Percentiles rank a stretch among this genome's conserved stretches.
These are phyloP conservation scores for Cymodocea nodosa DNA, from an alignment of 116 monocot genomes.

Conservation along the genomic window DNA sequence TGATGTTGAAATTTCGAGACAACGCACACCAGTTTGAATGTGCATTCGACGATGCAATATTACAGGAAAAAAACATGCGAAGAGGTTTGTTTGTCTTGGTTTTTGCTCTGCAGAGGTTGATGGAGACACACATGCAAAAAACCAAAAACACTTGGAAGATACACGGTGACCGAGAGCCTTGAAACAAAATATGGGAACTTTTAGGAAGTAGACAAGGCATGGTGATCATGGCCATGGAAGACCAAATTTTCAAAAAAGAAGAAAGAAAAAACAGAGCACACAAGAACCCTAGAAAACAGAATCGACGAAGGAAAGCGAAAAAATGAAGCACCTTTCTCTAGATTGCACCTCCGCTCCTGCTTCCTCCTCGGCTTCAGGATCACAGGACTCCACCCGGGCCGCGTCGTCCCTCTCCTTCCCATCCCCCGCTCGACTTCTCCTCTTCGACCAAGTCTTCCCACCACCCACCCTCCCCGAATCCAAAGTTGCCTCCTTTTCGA, in stretches of 20 bases:
- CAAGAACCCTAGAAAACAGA: neutral
- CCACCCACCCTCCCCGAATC: neutral
- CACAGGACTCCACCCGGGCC: constrained; percentile 1
- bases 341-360: neutral
- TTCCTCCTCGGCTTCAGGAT: neutral
- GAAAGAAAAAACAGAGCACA: neutral
- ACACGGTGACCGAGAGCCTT: neutral
- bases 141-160: neutral
- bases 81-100: too few species aligned
- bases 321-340: constrained; percentile 1
- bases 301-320: neutral
- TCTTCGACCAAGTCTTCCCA: constrained; percentile 5
- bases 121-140: neutral
- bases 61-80: too few species aligned
- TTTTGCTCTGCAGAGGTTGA: too few species aligned
- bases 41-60: too few species aligned
- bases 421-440: neutral
- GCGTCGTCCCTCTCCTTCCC: neutral
- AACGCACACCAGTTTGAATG: too few species aligned
- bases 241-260: neutral
- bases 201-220: neutral
- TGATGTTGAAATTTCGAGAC: too few species aligned
- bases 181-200: neutral
- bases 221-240: neutral
- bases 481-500: constrained; percentile 1